A percentile compares a stretch with the other conserved stretches of the same genome.
These are phyloP conservation scores for Lentithecium fluviatile DNA, from an alignment of 495 filamentous ascomycete genomes.

Conservation along the genomic window DNA sequence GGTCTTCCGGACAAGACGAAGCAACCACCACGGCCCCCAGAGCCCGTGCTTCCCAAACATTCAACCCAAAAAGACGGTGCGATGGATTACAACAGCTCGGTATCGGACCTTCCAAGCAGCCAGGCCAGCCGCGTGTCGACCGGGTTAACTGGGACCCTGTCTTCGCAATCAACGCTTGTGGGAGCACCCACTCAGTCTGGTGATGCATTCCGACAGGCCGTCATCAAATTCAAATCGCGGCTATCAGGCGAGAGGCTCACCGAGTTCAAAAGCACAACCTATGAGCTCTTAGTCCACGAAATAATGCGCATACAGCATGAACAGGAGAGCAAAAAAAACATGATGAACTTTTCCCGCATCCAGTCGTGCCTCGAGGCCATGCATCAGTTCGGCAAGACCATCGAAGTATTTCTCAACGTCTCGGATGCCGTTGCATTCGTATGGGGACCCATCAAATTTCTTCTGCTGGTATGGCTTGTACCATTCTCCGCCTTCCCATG, in stretches of 20 bases:
- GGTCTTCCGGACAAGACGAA: no score
- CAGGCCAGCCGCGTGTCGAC: not conserved
- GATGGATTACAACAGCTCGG: not conserved
- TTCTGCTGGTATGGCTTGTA: conserved; percentile 16
- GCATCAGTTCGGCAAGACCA: conserved; percentile 19
- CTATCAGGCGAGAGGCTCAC: conserved; percentile 18
- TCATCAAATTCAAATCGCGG: conserved; percentile 17
- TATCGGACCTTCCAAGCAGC: not conserved
- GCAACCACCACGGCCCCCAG: no score
- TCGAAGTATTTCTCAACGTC: conserved; percentile 22
- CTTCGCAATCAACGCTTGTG: not conserved
- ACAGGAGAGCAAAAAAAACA: conserved; percentile 16
- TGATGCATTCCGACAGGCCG: conserved; percentile 5
- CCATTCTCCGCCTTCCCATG: not conserved
- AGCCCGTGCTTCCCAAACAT: no score
- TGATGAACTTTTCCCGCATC: conserved; percentile 12
- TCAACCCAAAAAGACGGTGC: no score
- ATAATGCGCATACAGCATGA: conserved; percentile 17
- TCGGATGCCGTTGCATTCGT: conserved; percentile 23
- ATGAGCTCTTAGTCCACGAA: conserved; percentile 14
- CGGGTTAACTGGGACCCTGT: not conserved
- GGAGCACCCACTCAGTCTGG: not conserved
- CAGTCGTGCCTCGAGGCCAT: conserved; percentile 25
- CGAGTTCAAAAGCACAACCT: conserved; percentile 13
- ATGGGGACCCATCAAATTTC: conserved; percentile 33